phyloP scores from a whole-genome alignment of 345 rosid species.

The Citrus cavaleriei region DNA sequence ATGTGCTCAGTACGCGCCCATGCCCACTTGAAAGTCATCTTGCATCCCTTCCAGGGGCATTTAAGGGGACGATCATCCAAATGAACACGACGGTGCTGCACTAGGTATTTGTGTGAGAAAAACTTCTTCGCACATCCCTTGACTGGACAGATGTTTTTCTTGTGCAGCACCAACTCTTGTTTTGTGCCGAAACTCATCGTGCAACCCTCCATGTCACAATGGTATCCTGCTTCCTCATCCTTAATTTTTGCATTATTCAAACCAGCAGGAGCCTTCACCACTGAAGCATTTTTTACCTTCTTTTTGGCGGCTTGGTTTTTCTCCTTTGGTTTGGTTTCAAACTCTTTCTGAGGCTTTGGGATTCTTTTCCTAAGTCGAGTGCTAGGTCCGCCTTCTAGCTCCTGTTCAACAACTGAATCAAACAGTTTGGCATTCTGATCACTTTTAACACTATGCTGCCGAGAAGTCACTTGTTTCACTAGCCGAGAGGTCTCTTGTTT shows the following conservation, averaged over 20 bases:
- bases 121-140: conserved; percentile 92
- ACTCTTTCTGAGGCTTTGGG: conserved; percentile 36
- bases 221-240: conserved; percentile 56
- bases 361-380: conserved; percentile 69
- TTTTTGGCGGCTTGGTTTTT: conserved; percentile 51
- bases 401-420: conserved; percentile 33
- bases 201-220: conserved; percentile 93
- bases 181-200: conserved; percentile 69
- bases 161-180: conserved; percentile 69
- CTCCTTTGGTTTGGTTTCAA: conserved; percentile 34
- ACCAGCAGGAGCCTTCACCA: conserved; percentile 24
- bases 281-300: conserved; percentile 32
- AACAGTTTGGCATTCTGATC: conserved; percentile 19
- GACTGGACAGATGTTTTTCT: conserved; percentile 80
- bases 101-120: conserved; percentile 93
- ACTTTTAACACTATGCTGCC: conserved; percentile 25
- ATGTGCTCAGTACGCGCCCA: conserved; percentile 98
- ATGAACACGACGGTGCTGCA: conserved; percentile 92
- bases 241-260: conserved; percentile 31
- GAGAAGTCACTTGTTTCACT: conserved; percentile 37
- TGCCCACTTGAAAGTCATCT: conserved; percentile 98
- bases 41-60: conserved; percentile 99
- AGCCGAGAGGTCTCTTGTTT: conserved; percentile 19
- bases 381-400: conserved; percentile 66
- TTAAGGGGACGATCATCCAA: conserved; percentile 90